Evolutionary conservation across 2,329 filamentous ascomycete species (phyloP).

Genomic region (Dothistroma pini): DNA sequence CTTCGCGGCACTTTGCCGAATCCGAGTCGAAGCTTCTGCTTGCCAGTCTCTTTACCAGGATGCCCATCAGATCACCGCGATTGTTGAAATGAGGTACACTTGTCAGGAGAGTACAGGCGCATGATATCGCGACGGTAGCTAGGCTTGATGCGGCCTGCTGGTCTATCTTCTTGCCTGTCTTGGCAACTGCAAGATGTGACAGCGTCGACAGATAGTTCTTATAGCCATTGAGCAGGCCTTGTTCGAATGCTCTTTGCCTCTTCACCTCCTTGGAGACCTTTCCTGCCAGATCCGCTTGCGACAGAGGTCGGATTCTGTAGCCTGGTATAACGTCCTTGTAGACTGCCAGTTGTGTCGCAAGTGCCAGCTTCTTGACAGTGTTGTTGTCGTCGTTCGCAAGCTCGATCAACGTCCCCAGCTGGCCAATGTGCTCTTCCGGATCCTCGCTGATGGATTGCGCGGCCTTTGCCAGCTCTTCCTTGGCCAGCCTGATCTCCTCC

Average conservation of each 20-base stretch:
- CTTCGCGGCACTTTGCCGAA: constrained; percentile 71
- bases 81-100: constrained; percentile 97
- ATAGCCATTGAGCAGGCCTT: constrained; percentile 80
- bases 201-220: constrained; percentile 78
- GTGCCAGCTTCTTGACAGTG: constrained; percentile 77
- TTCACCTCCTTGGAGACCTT: constrained; percentile 92
- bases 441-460: constrained; percentile 82
- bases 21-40: constrained; percentile 67
- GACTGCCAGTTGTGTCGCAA: constrained; percentile 82
- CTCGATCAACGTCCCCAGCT: constrained; percentile 72
- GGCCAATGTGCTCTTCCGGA: constrained; percentile 81
- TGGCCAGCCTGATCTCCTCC: constrained; percentile 78
- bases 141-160: constrained; percentile 41
- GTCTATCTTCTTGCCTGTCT: constrained; percentile 47
- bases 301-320: constrained; percentile 82
- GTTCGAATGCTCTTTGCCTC: constrained; percentile 77
- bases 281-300: constrained; percentile 68
- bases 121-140: constrained; percentile 74
- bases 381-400: constrained; percentile 66
- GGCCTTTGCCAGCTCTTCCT: constrained; percentile 86
- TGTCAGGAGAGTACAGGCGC: constrained; percentile 74
- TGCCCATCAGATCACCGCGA: constrained; percentile 78
- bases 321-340: constrained; percentile 97
- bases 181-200: constrained; percentile 56
- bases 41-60: constrained; percentile 80